Evolutionary conservation across 2,329 filamentous ascomycete species (phyloP).

Genomic region (Tolypocladium capitatum): DNA sequence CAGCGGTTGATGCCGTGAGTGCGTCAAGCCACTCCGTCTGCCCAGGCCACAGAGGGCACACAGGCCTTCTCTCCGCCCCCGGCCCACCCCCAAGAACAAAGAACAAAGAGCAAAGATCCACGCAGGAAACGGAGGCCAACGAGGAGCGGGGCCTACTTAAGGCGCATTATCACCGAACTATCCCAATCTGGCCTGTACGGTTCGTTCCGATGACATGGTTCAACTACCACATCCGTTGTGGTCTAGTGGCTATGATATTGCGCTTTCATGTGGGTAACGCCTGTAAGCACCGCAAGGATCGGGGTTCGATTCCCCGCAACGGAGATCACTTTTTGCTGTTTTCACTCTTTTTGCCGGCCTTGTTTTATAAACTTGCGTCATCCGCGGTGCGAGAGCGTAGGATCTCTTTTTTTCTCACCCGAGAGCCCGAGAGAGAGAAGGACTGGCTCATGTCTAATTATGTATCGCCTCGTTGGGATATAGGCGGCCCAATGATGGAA

Average conservation of each 20-base stretch:
- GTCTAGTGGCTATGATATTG: slow-evolving; percentile 12
- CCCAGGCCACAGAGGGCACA: no score
- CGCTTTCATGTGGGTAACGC: slow-evolving; percentile 8
- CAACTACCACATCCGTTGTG: slow-evolving; percentile 6
- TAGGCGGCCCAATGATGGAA: not conserved
- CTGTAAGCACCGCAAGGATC: slow-evolving; percentile 8
- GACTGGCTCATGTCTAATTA: no score
- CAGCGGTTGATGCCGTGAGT: not conserved
- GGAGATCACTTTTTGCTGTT: slow-evolving; percentile 3
- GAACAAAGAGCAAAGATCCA: no score
- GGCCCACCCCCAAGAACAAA: not conserved
- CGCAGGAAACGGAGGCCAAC: no score
- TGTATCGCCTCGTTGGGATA: not conserved
- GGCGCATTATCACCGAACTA: not conserved
- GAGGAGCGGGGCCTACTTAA: not conserved
- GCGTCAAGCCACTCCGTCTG: no score
- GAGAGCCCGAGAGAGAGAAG: no score
- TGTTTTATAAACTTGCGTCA: no score
- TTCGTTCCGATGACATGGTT: slow-evolving; percentile 2
- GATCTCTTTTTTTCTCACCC: no score
- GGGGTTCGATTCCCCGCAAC: slow-evolving; percentile 12
- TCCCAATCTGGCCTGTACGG: slow-evolving; percentile 1
- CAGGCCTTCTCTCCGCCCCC: no score
- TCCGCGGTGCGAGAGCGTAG: no score
- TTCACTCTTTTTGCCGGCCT: slow-evolving; percentile 1